phyloP scores from a whole-genome alignment of 768 basidiomycete species.

The Pulveroboletus sp. region DNA sequence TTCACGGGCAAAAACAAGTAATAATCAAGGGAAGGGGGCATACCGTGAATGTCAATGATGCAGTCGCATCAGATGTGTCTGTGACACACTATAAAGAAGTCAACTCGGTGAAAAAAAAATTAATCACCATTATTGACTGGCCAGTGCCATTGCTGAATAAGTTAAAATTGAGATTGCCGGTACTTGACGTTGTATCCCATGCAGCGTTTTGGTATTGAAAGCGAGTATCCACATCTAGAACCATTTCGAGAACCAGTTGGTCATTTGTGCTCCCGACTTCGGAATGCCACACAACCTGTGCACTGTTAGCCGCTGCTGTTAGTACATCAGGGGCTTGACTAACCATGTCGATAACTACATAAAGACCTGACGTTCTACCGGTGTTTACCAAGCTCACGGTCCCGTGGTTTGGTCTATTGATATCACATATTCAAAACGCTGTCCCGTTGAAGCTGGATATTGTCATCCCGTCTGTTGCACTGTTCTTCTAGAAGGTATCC shows the following conservation, averaged over 20 bases:
- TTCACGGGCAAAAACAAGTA: background rate
- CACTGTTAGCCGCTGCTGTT: background rate
- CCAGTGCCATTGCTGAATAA: constrained; percentile 41
- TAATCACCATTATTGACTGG: no score
- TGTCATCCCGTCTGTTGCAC: constrained; percentile 29
- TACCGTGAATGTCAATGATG: constrained; percentile 39
- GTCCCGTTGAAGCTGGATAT: constrained; percentile 48
- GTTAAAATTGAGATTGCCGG: constrained; percentile 31
- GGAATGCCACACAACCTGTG: constrained; percentile 27
- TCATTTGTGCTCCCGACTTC: constrained; percentile 17
- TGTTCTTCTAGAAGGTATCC: constrained; percentile 37
- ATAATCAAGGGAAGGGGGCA: constrained; percentile 5
- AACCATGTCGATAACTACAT: constrained; percentile 46
- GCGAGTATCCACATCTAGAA: constrained; percentile 34
- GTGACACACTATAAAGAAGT: constrained; percentile 31
- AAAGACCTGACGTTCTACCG: constrained; percentile 27
- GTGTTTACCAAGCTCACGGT: constrained; percentile 29
- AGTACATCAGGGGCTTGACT: background rate
- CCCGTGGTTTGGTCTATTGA: constrained; percentile 46
- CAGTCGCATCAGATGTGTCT: constrained; percentile 27
- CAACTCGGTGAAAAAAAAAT: no score
- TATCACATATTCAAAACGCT: constrained; percentile 44
- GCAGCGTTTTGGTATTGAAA: constrained; percentile 34
- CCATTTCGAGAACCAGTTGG: constrained; percentile 14
- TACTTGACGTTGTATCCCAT: constrained; percentile 34